Evolutionary conservation across 306 rosid genomes (phyloP).

Genomic region (Vicia villosa): DNA sequence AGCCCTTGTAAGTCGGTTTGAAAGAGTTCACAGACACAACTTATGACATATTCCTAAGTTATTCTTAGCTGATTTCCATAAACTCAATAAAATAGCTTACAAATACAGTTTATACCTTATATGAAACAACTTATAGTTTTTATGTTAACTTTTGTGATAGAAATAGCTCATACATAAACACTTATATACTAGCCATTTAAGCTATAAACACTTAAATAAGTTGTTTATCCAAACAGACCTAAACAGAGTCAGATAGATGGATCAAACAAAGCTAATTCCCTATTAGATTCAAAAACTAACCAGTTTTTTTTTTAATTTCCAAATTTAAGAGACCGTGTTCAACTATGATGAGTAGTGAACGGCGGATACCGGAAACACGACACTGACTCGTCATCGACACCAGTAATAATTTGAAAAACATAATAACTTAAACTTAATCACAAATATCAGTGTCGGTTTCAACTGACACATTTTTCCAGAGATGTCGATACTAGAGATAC

Average conservation of each 20-base stretch:
- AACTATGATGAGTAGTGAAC: too few relatives aligned
- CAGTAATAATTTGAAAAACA: too few relatives aligned
- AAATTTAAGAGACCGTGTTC: neutral
- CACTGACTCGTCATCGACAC: too few relatives aligned
- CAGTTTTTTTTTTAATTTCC: neutral
- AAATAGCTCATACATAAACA: neutral
- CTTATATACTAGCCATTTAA: neutral
- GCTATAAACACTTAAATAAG: neutral
- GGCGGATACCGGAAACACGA: too few relatives aligned
- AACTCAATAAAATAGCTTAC: neutral
- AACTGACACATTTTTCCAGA: too few relatives aligned
- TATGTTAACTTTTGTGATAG: neutral
- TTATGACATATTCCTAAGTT: neutral
- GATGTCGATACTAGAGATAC: neutral
- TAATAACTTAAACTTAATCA: too few relatives aligned
- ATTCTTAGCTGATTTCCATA: neutral
- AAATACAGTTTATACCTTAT: neutral
- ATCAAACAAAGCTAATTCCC: neutral
- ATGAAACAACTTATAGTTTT: neutral
- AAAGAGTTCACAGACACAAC: neutral
- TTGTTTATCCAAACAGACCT: neutral
- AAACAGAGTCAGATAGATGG: neutral
- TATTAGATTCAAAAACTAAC: neutral
- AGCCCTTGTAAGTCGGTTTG: neutral
- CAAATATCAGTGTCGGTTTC: too few relatives aligned